Evolutionary conservation across 257 asterid genomes (phyloP).

Genomic region (Eucommia ulmoides): DNA sequence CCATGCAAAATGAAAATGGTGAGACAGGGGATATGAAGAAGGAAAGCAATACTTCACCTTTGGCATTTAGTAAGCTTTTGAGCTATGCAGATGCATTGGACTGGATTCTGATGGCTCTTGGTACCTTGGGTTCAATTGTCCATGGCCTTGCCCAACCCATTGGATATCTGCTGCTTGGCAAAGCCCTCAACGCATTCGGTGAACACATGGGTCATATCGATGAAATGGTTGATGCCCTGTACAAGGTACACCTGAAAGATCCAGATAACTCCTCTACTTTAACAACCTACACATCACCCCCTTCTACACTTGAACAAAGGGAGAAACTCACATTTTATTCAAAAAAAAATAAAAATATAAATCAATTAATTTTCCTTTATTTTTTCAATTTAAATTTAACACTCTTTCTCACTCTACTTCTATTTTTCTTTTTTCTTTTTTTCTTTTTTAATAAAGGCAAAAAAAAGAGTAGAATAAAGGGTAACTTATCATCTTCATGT

Average conservation of each 20-base stretch:
- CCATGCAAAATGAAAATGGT: constrained; percentile 14
- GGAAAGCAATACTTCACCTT: constrained; percentile 10
- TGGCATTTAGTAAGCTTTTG: constrained; percentile 42
- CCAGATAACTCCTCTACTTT: not conserved
- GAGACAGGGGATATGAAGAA: constrained; percentile 14
- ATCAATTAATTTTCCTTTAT: no score
- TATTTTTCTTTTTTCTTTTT: not conserved
- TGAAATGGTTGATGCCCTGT: constrained; percentile 58
- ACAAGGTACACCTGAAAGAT: constrained; percentile 20
- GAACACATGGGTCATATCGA: constrained; percentile 31
- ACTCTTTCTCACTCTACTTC: no score
- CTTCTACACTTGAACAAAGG: no score
- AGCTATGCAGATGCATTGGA: constrained; percentile 59
- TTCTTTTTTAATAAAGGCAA: no score
- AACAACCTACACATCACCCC: no score
- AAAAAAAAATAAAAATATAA: no score
- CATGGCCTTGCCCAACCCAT: constrained; percentile 79
- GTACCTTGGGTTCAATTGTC: constrained; percentile 54
- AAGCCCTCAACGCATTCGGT: constrained; percentile 71
- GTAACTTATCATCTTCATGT: no score
- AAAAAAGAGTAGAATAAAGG: no score
- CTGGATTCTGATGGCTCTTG: constrained; percentile 64
- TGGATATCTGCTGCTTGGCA: constrained; percentile 57
- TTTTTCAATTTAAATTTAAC: no score
- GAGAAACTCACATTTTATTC: no score